phyloP scores from a whole-genome alignment of 768 basidiomycete species.

The Crassisporium funariophilum region DNA sequence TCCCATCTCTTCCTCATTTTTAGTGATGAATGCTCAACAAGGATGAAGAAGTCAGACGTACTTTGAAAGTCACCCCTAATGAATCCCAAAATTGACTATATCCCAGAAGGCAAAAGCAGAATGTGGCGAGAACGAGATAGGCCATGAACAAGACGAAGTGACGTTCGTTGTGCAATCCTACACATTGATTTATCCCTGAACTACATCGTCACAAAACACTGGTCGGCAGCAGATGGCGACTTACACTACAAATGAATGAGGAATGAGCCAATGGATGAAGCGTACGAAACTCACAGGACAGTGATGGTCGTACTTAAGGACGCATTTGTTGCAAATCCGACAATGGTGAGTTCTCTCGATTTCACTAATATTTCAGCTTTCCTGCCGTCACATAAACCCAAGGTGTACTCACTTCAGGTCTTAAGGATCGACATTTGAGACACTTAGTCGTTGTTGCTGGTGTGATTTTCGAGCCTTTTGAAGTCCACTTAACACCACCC shows the following conservation, averaged over 20 bases:
- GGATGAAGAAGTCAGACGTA: constrained; percentile 24
- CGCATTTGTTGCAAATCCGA: constrained; percentile 85
- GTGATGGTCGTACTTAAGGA: constrained; percentile 90
- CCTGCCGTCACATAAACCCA: background rate
- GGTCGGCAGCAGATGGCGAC: background rate
- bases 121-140: constrained; percentile 76
- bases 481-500: constrained; percentile 53
- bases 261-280: constrained; percentile 3
- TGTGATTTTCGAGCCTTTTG: constrained; percentile 48
- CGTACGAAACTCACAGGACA: constrained; percentile 70
- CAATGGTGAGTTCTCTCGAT: constrained; percentile 89
- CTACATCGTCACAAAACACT: constrained; percentile 1
- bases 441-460: constrained; percentile 62
- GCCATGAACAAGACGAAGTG: constrained; percentile 95
- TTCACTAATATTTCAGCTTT: constrained; percentile 7
- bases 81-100: constrained; percentile 60
- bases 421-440: constrained; percentile 62
- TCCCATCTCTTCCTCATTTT: constrained; percentile 45
- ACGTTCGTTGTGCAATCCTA: constrained; percentile 92
- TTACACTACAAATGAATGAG: constrained; percentile 28
- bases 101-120: constrained; percentile 63
- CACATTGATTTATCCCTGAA: constrained; percentile 95
- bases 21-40: background rate
- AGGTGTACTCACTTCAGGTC: constrained; percentile 71
- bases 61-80: constrained; percentile 53